Evolutionary conservation across 768 basidiomycete species (phyloP).

Genomic region (Lenzites betulinus): DNA sequence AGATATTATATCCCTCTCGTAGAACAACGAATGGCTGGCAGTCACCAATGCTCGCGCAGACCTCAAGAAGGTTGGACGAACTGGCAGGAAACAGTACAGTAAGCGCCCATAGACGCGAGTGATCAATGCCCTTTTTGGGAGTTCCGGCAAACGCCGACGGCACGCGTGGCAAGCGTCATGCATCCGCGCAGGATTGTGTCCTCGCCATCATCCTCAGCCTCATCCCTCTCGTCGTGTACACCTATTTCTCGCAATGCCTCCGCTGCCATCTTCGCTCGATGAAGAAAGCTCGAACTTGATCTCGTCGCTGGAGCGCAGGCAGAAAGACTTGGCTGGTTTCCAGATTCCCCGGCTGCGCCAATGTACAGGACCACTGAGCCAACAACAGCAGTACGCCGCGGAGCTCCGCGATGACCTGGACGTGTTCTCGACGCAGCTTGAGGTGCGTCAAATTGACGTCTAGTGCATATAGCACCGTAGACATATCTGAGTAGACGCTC

Average conservation of each 20-base stretch:
- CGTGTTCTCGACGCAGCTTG: conserved; percentile 60
- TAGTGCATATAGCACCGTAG: neutral
- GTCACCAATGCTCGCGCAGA: too few relatives aligned
- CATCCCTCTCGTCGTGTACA: neutral
- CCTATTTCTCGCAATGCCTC: conserved; percentile 57
- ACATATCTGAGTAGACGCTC: conserved; percentile 51
- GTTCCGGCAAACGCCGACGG: conserved; percentile 1
- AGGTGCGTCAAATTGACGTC: conserved; percentile 43
- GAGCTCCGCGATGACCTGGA: conserved; percentile 81
- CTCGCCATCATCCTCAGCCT: neutral
- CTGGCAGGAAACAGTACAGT: too few relatives aligned
- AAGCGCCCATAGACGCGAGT: too few relatives aligned
- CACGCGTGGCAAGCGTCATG: neutral
- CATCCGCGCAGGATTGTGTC: neutral
- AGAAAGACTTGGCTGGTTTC: conserved; percentile 63
- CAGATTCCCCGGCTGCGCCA: conserved; percentile 74
- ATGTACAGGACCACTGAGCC: conserved; percentile 67
- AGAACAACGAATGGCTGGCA: too few relatives aligned
- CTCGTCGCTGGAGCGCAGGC: conserved; percentile 52
- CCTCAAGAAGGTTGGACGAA: too few relatives aligned
- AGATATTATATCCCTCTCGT: too few relatives aligned
- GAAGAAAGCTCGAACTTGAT: conserved; percentile 54
- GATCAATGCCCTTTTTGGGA: neutral
- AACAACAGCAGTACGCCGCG: conserved; percentile 73
- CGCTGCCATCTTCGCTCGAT: conserved; percentile 56